phyloP scores from a whole-genome alignment of 1,139 yeast genomes.

The Scheffersomyces segobiensis region DNA sequence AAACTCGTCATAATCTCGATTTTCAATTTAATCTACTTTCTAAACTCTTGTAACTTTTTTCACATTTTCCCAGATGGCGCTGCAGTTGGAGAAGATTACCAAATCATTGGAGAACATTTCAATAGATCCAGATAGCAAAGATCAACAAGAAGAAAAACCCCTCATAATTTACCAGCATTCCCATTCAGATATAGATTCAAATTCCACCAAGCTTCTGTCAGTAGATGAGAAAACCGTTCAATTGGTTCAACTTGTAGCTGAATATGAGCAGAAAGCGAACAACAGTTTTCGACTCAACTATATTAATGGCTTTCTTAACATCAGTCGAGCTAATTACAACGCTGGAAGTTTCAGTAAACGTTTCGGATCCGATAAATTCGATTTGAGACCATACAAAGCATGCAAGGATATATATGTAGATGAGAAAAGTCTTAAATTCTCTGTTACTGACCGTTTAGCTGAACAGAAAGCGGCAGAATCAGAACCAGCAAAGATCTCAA shows the following conservation, averaged over 20 bases:
- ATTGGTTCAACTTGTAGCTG: slow-evolving; percentile 27
- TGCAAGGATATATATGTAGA: slow-evolving; percentile 6
- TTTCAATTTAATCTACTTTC: too few species aligned
- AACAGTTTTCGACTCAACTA: slow-evolving; percentile 21
- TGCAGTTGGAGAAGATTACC: slow-evolving; percentile 11
- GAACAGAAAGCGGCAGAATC: neutral
- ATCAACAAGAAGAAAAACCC: neutral
- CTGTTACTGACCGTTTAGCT: neutral
- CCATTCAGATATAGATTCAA: neutral
- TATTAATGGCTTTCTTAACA: slow-evolving; percentile 32
- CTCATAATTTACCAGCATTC: neutral
- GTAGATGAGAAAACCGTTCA: slow-evolving; percentile 20
- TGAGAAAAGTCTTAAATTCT: neutral
- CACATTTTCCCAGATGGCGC: neutral
- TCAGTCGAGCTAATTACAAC: slow-evolving; percentile 44
- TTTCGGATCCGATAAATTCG: slow-evolving; percentile 25
- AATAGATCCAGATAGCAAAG: slow-evolving; percentile 1
- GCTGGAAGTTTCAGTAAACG: slow-evolving; percentile 12
- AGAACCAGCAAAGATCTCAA: neutral
- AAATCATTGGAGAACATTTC: slow-evolving; percentile 15
- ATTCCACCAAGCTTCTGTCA: slow-evolving; percentile 4
- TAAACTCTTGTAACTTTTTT: too few species aligned
- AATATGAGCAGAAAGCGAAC: slow-evolving; percentile 28
- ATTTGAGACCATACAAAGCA: slow-evolving; percentile 32
- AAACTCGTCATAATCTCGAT: too few species aligned